Evolutionary conservation across 148 eudicot species (phyloP).

Genomic region (Tetragonia tetragonoides): DNA sequence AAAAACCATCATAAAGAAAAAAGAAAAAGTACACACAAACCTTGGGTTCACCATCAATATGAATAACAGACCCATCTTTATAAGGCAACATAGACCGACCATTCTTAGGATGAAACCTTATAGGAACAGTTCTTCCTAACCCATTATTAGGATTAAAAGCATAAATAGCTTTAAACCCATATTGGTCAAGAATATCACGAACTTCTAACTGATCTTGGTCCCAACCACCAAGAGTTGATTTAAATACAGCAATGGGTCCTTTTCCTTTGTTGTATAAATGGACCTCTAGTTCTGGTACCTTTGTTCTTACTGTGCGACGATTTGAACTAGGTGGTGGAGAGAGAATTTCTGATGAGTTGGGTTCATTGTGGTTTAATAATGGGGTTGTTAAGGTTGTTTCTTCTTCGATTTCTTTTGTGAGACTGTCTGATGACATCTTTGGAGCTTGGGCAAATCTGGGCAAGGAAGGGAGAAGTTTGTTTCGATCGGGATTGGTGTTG

Average conservation of each 20-base stretch:
- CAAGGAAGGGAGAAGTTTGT: no score
- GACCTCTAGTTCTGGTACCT: conserved; percentile 70
- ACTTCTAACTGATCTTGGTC: conserved; percentile 90
- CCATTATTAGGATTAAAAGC: conserved; percentile 51
- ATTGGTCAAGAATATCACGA: conserved; percentile 60
- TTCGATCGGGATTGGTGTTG: no score
- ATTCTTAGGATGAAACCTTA: conserved; percentile 66
- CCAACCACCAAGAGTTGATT: conserved; percentile 68
- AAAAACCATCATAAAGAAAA: not conserved
- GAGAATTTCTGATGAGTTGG: no score
- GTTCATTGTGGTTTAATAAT: no score
- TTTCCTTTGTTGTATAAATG: conserved; percentile 55
- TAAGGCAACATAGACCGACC: conserved; percentile 78
- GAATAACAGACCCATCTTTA: conserved; percentile 54
- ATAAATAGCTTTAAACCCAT: conserved; percentile 62
- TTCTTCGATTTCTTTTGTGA: no score
- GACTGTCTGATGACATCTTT: no score
- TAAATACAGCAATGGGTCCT: conserved; percentile 73
- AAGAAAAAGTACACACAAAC: conserved; percentile 27
- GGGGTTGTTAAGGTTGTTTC: no score
- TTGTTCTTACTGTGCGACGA: conserved; percentile 44
- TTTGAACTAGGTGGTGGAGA: not conserved
- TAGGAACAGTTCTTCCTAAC: conserved; percentile 67
- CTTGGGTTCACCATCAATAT: conserved; percentile 90
- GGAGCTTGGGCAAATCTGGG: no score